Percentiles rank a stretch among this genome's conserved stretches.
phyloP scores from a whole-genome alignment of 441 rosid species.

The Erodium moschatum region DNA sequence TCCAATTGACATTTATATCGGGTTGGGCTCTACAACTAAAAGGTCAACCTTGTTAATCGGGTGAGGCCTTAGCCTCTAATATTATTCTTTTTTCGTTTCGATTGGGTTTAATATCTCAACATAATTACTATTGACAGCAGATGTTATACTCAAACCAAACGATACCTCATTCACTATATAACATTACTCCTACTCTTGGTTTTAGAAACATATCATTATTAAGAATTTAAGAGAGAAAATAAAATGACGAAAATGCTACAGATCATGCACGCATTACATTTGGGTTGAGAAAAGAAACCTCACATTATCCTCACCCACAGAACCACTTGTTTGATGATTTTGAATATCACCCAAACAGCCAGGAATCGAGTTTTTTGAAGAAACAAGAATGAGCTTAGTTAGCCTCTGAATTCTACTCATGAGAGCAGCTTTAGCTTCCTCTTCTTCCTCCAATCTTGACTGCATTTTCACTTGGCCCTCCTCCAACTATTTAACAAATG shows the following conservation, averaged over 20 bases:
- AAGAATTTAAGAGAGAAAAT: too few relatives aligned
- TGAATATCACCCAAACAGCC: constrained; percentile 51
- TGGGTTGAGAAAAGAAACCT: constrained; percentile 23
- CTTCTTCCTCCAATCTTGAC: constrained; percentile 97
- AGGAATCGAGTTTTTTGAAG: constrained; percentile 81
- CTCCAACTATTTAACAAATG: constrained; percentile 53
- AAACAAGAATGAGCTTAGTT: constrained; percentile 96
- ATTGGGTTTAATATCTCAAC: too few relatives aligned
- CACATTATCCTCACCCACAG: constrained; percentile 66
- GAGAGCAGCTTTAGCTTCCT: constrained; percentile 99
- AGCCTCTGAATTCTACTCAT: constrained; percentile 98
- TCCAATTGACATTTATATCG: background rate
- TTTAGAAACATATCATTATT: background rate
- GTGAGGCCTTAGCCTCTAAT: too few relatives aligned
- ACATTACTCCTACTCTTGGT: background rate
- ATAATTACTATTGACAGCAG: background rate
- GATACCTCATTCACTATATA: background rate
- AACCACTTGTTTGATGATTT: constrained; percentile 54
- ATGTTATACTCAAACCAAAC: background rate
- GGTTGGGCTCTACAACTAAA: too few relatives aligned
- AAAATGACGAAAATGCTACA: too few relatives aligned
- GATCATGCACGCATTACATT: background rate
- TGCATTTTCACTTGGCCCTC: constrained; percentile 99
- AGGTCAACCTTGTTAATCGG: too few relatives aligned
- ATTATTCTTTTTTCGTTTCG: too few relatives aligned